Base-by-base conservation (phyloP, 2,329 filamentous ascomycete species). In the Fusarium sp. region DNA sequence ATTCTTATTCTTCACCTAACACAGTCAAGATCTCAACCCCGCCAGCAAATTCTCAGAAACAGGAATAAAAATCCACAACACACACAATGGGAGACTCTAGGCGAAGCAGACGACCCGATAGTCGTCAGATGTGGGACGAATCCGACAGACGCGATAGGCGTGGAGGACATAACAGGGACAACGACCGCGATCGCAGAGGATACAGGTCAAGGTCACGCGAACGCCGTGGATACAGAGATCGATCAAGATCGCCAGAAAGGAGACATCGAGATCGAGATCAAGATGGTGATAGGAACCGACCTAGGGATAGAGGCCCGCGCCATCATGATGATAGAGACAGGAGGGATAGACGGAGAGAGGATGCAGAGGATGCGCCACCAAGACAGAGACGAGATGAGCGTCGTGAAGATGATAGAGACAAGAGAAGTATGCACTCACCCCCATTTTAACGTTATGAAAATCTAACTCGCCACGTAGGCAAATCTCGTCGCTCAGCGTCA, bases 71-170 rank as follows among this genome's bases (percentile, higher is more conserved):
- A 22, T 24, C 5, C 2, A 45, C 12, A 57, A 14, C 15, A 36
- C 28, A 47, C 52, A 77, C 2, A 24, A 84, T 84, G 80, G 77
- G 73, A 55, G 82, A 84, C 69, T 69, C 79, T 22, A 79, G 82
- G 55, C 79, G 82, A 52, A 70, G 73, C 33, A 79, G 81, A 58
- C 80, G 82, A 51, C 80, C 80, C 31, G 90, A 92, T 75, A 90
- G 87, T 80, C 87, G 87, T 57, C 85, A 88, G 59, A 90, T 90
- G 86, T 90, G 89, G 88, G 90, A 92, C 70, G 86, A 88, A 47
- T 82, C 85, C 17, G 84, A 86, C 62, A 82, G 84, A 24, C 82
- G 81, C 60, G 80, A 81, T 60, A 81, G 82, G 35, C 76, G 79
- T 17, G 75, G 77, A 45, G 75, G 76, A 22, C 70, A 75, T 58